Percentiles rank a stretch among this genome's conserved stretches.
These are phyloP conservation scores for Hypomyces perniciosus DNA, from an alignment of 2,329 filamentous ascomycete genomes.

Conservation along the genomic window DNA sequence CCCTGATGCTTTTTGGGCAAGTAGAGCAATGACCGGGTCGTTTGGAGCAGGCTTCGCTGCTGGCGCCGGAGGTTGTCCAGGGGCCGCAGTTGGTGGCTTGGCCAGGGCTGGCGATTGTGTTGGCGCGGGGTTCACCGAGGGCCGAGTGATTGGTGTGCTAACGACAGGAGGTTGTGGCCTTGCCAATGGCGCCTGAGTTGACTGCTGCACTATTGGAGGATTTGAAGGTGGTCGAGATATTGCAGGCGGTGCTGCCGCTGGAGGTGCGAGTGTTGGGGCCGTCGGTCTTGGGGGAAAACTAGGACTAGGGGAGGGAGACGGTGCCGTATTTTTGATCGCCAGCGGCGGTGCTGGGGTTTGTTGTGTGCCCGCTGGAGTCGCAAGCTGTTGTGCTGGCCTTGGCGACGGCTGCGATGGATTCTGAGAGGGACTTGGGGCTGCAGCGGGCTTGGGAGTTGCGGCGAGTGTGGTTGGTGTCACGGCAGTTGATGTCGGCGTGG, in stretches of 20 bases:
- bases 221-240: constrained; percentile 18
- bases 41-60: constrained; percentile 28
- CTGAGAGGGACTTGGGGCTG: constrained; percentile 16
- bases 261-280: constrained; percentile 14
- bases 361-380: not conserved
- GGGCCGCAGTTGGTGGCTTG: constrained; percentile 17
- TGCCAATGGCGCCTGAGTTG: constrained; percentile 15
- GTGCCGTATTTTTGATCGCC: constrained; percentile 2
- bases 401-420: constrained; percentile 18
- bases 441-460: constrained; percentile 9
- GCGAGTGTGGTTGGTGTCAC: constrained; percentile 14
- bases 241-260: constrained; percentile 18
- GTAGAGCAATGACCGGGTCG: constrained; percentile 74
- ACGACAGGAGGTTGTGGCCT: constrained; percentile 24
- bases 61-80: constrained; percentile 7
- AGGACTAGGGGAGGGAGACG: constrained; percentile 6
- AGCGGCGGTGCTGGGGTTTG: constrained; percentile 1
- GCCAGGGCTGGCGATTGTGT: constrained; percentile 13
- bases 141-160: constrained; percentile 17
- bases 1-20: constrained; percentile 68
- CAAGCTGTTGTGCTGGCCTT: constrained; percentile 13
- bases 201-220: constrained; percentile 15
- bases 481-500: constrained; percentile 27
- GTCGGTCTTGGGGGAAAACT: constrained; percentile 5
- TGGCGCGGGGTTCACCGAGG: constrained; percentile 13